Evolutionary conservation across 2,329 filamentous ascomycete species (phyloP).

Genomic region (Alternaria solani): DNA sequence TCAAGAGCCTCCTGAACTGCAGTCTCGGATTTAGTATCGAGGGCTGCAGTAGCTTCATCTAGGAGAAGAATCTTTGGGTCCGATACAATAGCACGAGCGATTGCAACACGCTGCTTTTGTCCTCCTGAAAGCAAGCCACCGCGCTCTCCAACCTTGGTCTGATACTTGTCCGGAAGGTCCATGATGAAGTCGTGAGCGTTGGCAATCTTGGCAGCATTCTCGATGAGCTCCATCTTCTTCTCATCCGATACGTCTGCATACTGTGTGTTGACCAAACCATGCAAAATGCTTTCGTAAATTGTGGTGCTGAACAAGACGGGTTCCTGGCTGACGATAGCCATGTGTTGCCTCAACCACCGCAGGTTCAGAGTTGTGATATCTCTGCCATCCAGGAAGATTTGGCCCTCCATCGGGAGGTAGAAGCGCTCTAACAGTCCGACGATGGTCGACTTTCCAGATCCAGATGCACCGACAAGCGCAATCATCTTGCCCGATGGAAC

Average conservation of each 20-base stretch:
- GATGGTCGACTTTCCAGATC: constrained; percentile 93
- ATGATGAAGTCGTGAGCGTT: constrained; percentile 94
- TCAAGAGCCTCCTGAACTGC: constrained; percentile 94
- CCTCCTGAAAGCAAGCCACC: constrained; percentile 93
- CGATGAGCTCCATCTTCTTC: constrained; percentile 73
- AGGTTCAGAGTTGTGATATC: constrained; percentile 85
- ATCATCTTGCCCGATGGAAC: constrained; percentile 92
- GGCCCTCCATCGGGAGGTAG: constrained; percentile 85
- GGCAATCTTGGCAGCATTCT: constrained; percentile 84
- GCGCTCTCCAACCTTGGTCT: constrained; percentile 94
- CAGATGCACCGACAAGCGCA: constrained; percentile 91
- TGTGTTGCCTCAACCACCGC: constrained; percentile 89
- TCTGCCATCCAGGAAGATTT: constrained; percentile 81
- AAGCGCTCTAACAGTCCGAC: constrained; percentile 93
- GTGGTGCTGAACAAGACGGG: constrained; percentile 89
- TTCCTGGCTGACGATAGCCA: constrained; percentile 92
- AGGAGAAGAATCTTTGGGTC: constrained; percentile 92
- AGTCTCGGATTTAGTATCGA: constrained; percentile 94
- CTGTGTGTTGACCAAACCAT: constrained; percentile 86
- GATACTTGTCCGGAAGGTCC: constrained; percentile 83
- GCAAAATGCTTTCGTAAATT: constrained; percentile 88
- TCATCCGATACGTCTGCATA: constrained; percentile 73
- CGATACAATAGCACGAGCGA: constrained; percentile 87
- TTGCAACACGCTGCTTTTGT: constrained; percentile 96
- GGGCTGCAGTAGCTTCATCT: constrained; percentile 91